Base-by-base conservation (phyloP, 768 basidiomycete genomes). In the Postia placenta region DNA sequence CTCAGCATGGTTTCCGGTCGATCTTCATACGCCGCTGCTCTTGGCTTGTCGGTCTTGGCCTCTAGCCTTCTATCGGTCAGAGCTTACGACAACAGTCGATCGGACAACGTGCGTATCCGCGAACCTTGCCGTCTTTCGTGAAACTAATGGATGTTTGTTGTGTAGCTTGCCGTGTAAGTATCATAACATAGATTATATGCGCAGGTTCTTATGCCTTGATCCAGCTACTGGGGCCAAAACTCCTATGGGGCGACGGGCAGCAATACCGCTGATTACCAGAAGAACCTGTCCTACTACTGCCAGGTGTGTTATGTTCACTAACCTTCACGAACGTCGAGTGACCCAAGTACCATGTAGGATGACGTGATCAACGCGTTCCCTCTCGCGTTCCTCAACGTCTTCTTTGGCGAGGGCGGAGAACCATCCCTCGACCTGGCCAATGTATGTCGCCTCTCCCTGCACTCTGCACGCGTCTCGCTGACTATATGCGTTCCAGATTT, bases 361-460 rank as follows among this genome's bases (percentile, higher is more conserved):
- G 62, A 73, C 59, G 65, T 73, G 3, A 76, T 85, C 40, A 71
- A 85, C 54, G 74, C 68, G 33, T 67, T 85, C 42, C 83, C 83
- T 0, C 49, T 85, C 39, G 82, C 82, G 1, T 85, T 84, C 61
- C 52, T 86, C 27, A 66, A 76, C 53, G 70, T 75, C 42, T 84
- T 80, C 67, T 83, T 78, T 64, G 75, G 74, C 15, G 68, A 72
- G 9, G 83, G 78, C 6, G 76, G 75, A 47, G 58, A 76, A 6
- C 84, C 83, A 2, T 73, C 76, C 9, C 69, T 86, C 50, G 69
- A 86, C 62, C 61, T 86, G 30, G 72, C 81, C 36, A 83, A 83
- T 57, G 83, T 78, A 49, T 54, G 69, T 53, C n/a, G n/a, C n/a
- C n/a, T n/a, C n/a, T n/a, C n/a, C n/a, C n/a, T n/a, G n/a, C n/a